Evolutionary conservation across 768 basidiomycete species (phyloP).

Genomic region (Pilatotrama ljubarskyi): DNA sequence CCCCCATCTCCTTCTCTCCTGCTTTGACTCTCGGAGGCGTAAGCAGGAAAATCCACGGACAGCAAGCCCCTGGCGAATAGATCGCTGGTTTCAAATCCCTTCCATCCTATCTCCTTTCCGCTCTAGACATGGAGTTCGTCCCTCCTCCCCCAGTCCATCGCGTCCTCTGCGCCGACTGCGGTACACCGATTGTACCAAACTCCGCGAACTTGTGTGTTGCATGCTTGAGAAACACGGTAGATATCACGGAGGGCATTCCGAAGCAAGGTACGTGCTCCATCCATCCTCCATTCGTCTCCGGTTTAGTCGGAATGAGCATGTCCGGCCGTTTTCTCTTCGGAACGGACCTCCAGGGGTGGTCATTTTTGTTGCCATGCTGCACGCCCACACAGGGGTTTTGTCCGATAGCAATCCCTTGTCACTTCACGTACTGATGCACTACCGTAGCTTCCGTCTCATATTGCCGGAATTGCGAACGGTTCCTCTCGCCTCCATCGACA

Average conservation of each 20-base stretch:
- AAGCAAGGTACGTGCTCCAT: constrained; percentile 70
- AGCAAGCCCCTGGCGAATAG: background rate
- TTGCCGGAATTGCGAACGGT: constrained; percentile 96
- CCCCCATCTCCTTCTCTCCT: background rate
- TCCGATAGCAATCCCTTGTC: too few species aligned
- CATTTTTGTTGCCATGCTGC: too few species aligned
- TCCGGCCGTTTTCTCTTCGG: background rate
- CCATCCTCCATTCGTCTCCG: background rate
- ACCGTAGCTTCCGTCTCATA: constrained; percentile 84
- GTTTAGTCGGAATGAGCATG: background rate
- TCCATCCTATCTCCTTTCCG: background rate
- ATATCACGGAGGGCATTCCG: constrained; percentile 97
- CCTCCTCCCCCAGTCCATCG: constrained; percentile 75
- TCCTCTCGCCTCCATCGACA: constrained; percentile 82
- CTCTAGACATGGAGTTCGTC: constrained; percentile 68
- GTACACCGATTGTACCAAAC: constrained; percentile 89
- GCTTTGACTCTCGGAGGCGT: background rate
- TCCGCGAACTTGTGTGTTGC: constrained; percentile 90
- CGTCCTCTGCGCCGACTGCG: constrained; percentile 89
- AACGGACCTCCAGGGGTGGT: too few species aligned
- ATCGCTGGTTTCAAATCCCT: background rate
- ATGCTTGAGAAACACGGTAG: constrained; percentile 88
- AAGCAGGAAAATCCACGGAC: too few species aligned
- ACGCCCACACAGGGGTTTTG: too few species aligned
- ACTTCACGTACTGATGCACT: background rate